These are phyloP conservation scores for Phytomonas serpens DNA, from an alignment of 208 protist genomes.

Conservation along the genomic window DNA sequence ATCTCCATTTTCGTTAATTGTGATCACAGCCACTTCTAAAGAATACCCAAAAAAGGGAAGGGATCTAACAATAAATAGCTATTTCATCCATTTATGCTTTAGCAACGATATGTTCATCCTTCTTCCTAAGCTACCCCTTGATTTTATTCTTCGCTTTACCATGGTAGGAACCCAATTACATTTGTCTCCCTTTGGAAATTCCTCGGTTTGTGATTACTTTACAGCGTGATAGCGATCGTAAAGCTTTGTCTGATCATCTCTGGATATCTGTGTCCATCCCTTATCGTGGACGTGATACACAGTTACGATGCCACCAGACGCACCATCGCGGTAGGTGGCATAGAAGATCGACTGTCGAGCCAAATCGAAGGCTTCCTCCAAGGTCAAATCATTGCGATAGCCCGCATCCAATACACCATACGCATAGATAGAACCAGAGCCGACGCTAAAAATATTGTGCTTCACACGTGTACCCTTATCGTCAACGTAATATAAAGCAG, in stretches of 20 bases:
- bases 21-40: neutral
- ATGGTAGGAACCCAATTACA: neutral
- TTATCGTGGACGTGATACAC: conserved; percentile 94
- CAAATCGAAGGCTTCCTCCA: conserved; percentile 97
- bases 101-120: neutral
- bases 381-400: conserved; percentile 91
- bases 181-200: neutral
- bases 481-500: conserved; percentile 99
- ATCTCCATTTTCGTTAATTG: neutral
- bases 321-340: conserved; percentile 98
- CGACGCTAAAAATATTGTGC: conserved; percentile 97
- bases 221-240: conserved; percentile 66
- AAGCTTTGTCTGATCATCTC: conserved; percentile 89
- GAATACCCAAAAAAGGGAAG: neutral
- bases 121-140: neutral
- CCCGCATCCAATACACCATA: conserved; percentile 98
- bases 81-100: neutral
- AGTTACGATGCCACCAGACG: conserved; percentile 96
- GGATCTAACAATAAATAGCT: neutral
- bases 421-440: conserved; percentile 99
- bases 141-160: neutral
- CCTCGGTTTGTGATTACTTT: neutral
- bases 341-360: conserved; percentile 98
- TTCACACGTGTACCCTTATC: conserved; percentile 98
- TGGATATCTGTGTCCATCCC: conserved; percentile 94